These are phyloP conservation scores for Stellera chamaejasme DNA, from an alignment of 345 rosid genomes.

Conservation along the genomic window DNA sequence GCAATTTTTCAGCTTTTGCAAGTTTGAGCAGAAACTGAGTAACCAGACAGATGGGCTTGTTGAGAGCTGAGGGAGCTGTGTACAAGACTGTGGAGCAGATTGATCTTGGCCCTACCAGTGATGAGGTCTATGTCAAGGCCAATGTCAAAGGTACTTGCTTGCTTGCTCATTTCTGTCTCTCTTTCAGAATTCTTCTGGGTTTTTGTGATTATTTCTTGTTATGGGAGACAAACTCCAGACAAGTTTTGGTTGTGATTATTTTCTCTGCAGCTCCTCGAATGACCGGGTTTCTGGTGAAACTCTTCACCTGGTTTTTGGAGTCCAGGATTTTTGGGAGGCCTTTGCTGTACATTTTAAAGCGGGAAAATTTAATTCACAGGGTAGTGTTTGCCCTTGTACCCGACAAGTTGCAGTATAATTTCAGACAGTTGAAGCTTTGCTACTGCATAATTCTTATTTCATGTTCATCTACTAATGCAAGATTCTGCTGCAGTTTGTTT, in stretches of 20 bases:
- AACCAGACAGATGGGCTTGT: slow-evolving; percentile 30
- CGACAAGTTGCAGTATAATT: background rate
- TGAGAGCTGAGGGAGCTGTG: slow-evolving; percentile 24
- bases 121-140: slow-evolving; percentile 39
- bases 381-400: slow-evolving; percentile 15
- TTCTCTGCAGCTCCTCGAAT: slow-evolving; percentile 45
- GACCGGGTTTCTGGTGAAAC: slow-evolving; percentile 59
- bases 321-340: slow-evolving; percentile 31
- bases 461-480: background rate
- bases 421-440: background rate
- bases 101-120: slow-evolving; percentile 36
- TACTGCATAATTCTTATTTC: background rate
- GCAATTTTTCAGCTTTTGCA: no score
- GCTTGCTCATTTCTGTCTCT: background rate
- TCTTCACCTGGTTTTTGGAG: slow-evolving; percentile 59
- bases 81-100: slow-evolving; percentile 39
- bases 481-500: slow-evolving; percentile 32
- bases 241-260: no score
- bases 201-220: no score
- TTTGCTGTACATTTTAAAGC: slow-evolving; percentile 41
- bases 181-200: background rate
- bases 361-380: slow-evolving; percentile 50
- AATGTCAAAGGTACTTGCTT: slow-evolving; percentile 46
- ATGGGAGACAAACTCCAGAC: no score
- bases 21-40: no score